phyloP scores from a whole-genome alignment of 2,329 filamentous ascomycete species.

The Fusarium agapanthi region DNA sequence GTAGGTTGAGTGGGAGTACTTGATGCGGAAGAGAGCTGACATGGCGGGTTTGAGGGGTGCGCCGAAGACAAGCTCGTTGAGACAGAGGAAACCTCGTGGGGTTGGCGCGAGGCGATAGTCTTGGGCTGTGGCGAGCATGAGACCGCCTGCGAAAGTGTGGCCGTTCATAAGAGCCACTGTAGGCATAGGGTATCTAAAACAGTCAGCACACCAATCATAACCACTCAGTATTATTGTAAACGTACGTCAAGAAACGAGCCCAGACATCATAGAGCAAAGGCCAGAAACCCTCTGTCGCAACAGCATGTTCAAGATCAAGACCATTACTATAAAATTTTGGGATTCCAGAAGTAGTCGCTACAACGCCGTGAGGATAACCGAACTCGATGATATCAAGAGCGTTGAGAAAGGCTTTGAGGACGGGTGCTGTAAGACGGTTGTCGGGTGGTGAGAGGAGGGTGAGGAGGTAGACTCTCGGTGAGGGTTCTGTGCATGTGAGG shows the following conservation, averaged over 20 bases:
- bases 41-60: slow-evolving; percentile 79
- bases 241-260: slow-evolving; percentile 60
- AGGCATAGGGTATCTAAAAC: slow-evolving; percentile 74
- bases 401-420: slow-evolving; percentile 72
- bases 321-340: slow-evolving; percentile 86
- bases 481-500: slow-evolving; percentile 70
- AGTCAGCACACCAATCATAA: neutral
- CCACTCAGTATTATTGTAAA: neutral
- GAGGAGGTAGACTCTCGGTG: slow-evolving; percentile 73
- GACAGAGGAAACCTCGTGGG: slow-evolving; percentile 74
- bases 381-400: slow-evolving; percentile 81
- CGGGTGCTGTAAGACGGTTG: slow-evolving; percentile 76
- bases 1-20: slow-evolving; percentile 66
- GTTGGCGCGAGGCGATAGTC: slow-evolving; percentile 84
- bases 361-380: slow-evolving; percentile 72
- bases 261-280: slow-evolving; percentile 71
- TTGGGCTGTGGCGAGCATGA: slow-evolving; percentile 84
- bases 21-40: slow-evolving; percentile 77
- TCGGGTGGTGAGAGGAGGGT: slow-evolving; percentile 77
- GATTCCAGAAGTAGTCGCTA: slow-evolving; percentile 79
- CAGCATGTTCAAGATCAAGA: slow-evolving; percentile 77
- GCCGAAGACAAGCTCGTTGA: slow-evolving; percentile 85
- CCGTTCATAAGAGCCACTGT: slow-evolving; percentile 82
- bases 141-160: slow-evolving; percentile 82
- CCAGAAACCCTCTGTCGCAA: slow-evolving; percentile 68